phyloP scores from a whole-genome alignment of 1,284 basidiomycete genomes.

The Entoloma clypeatum region DNA sequence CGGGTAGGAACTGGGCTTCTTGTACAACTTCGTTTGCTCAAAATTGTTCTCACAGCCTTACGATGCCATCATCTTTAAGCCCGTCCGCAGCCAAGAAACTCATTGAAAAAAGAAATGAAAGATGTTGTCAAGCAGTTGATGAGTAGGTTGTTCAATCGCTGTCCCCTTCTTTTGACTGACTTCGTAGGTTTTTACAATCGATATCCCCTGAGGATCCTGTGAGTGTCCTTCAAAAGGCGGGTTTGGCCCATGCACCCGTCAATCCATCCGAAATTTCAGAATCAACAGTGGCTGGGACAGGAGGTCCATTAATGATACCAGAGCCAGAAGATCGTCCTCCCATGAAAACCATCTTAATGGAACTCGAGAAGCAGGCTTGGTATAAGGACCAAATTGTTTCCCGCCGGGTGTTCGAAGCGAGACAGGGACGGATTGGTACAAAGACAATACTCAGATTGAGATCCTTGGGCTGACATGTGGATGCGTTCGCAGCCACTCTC shows the following conservation, averaged over 20 bases:
- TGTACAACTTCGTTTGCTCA: conserved; percentile 2
- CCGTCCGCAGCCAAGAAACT: conserved; percentile 64
- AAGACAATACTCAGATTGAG: conserved; percentile 1
- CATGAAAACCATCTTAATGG: conserved; percentile 54
- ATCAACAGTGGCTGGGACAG: conserved; percentile 12
- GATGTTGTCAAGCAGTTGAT: conserved; percentile 66
- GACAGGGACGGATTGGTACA: conserved; percentile 50
- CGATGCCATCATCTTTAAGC: conserved; percentile 47
- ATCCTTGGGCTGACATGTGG: conserved; percentile 1
- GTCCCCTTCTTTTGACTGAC: background rate
- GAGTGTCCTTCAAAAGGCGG: conserved; percentile 59
- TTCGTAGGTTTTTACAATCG: conserved; percentile 57
- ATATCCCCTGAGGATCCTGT: conserved; percentile 60
- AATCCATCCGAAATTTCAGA: conserved; percentile 39
- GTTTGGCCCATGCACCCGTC: conserved; percentile 66
- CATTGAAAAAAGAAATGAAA: conserved; percentile 67
- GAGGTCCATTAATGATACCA: conserved; percentile 33
- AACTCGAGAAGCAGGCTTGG: conserved; percentile 56
- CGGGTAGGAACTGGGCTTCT: conserved; percentile 23
- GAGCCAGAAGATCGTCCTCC: conserved; percentile 51
- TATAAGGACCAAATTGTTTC: conserved; percentile 69
- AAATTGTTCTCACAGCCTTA: conserved; percentile 30
- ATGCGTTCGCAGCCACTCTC: conserved; percentile 40
- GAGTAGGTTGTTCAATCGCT: conserved; percentile 47
- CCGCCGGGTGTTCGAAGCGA: conserved; percentile 50